Evolutionary conservation across 2,329 filamentous ascomycete genomes (phyloP), one percentile per base, ranked within the genome.

Genomic region (Cercospora canescens): DNA sequence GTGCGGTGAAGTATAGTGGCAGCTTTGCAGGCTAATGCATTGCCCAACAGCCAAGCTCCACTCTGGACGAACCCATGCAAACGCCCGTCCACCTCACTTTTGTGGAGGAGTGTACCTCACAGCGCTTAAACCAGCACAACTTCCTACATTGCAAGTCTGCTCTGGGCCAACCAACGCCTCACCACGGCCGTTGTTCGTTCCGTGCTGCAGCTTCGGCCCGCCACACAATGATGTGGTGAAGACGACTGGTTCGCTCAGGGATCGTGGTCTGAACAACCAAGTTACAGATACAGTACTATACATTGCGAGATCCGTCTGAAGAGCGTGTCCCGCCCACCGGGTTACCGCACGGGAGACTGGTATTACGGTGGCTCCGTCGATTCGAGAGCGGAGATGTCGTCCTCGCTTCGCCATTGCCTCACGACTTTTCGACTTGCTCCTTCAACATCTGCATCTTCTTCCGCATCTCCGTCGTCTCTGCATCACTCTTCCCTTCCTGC

Each of bases 371-470:
- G 9, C 30, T 9, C 21, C 41, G 12, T 48, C 18, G 7, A 14
- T 12, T 48, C 41, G 41, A 14, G 41, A 48, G 41, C 21, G 41
- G 41, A 48, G 21, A 48, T 48, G 21, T 1, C 21, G 21, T 16
- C 21, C 11, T 18, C 41, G 0, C 9, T 48, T 12, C 45, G 16
- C 34, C 24, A 6, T 5, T 28, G 24, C 30, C 52, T 55, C 57
- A 58, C 11, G 55, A 50, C 52, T 65, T 68, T 28, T 64, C 66
- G 16, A 30, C 62, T 34, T 54, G 37, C 41, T 64, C 56, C 62
- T 60, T 58, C 37, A 59, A 64, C 67, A 86, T 68, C 7, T 83
- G 77, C 57, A 74, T 64, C 65, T 64, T 64, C 65, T 58, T 64
- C 62, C 62, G 48, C 12, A 67, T 50, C 41, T 64, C 60, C n/a